Evolutionary conservation across 2,329 filamentous ascomycete species (phyloP).

Genomic region (Coniochaeta ligniaria): DNA sequence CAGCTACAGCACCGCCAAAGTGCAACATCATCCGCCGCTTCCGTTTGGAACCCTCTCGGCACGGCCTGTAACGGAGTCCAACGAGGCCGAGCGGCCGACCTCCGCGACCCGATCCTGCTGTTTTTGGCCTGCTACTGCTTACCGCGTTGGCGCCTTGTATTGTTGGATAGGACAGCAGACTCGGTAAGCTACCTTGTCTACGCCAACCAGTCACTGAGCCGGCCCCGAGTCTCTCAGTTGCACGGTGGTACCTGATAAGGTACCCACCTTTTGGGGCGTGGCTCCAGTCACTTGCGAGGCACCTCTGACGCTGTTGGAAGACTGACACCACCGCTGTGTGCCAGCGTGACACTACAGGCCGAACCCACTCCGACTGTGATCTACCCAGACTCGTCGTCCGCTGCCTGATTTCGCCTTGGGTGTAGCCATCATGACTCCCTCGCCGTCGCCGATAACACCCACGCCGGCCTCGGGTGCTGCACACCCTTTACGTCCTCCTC

Average conservation of each 20-base stretch:
- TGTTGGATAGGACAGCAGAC: background rate
- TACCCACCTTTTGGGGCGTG: background rate
- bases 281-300: background rate
- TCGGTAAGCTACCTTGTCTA: background rate
- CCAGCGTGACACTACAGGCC: background rate
- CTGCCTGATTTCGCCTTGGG: background rate
- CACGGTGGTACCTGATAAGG: background rate
- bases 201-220: background rate
- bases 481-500: slow-evolving; percentile 1
- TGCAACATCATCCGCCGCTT: background rate
- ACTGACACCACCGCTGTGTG: background rate
- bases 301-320: background rate
- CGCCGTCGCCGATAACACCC: background rate
- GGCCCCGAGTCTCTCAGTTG: background rate
- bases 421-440: background rate
- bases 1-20: background rate
- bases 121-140: background rate
- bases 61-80: background rate
- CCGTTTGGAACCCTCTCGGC: background rate
- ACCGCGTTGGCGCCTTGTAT: background rate
- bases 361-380: background rate
- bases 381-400: background rate
- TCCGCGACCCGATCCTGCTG: background rate
- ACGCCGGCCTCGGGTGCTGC: background rate
- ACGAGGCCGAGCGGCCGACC: background rate